phyloP scores from a whole-genome alignment of 192 early-diverging fungal genomes.

The Backusella luteola region DNA sequence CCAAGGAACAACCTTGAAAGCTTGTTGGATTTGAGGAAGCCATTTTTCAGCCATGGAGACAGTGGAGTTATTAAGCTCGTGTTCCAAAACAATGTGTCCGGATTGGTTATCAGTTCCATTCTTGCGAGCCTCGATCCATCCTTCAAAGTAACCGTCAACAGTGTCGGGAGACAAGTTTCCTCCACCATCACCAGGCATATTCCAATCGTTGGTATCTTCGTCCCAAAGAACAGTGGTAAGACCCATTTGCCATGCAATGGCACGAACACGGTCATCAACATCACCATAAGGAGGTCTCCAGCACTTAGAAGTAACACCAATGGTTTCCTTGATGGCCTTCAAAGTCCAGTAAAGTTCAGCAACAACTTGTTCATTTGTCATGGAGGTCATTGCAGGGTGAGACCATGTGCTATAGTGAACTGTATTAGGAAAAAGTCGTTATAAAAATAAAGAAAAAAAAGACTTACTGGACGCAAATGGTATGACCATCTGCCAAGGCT shows the following conservation, averaged over 20 bases:
- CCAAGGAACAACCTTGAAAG: conserved; percentile 38
- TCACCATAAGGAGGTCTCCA: conserved; percentile 56
- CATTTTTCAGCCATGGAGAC: conserved; percentile 42
- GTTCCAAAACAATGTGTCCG: conserved; percentile 43
- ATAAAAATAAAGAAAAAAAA: not conserved
- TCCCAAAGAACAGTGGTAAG: conserved; percentile 35
- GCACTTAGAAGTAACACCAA: conserved; percentile 44
- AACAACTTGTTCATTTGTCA: conserved; percentile 45
- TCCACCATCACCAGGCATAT: conserved; percentile 34
- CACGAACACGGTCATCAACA: conserved; percentile 52
- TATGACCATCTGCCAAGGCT: conserved; percentile 49
- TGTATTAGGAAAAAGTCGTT: not conserved
- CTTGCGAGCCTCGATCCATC: conserved; percentile 25
- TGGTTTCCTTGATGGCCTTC: conserved; percentile 43
- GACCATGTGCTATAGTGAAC: conserved; percentile 50
- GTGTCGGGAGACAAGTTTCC: conserved; percentile 29
- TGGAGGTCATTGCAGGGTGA: conserved; percentile 50
- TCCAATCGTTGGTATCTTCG: conserved; percentile 44
- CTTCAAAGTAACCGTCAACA: conserved; percentile 27
- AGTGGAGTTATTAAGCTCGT: conserved; percentile 42
- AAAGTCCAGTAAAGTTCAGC: conserved; percentile 52
- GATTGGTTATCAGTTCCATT: conserved; percentile 22
- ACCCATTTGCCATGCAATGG: conserved; percentile 39
- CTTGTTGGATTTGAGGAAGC: conserved; percentile 38
- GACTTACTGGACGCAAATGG: conserved; percentile 50